Percentiles rank a stretch among this genome's conserved stretches.
phyloP scores from a whole-genome alignment of 176 grass and related monocot species.

The Eleusine indica region DNA sequence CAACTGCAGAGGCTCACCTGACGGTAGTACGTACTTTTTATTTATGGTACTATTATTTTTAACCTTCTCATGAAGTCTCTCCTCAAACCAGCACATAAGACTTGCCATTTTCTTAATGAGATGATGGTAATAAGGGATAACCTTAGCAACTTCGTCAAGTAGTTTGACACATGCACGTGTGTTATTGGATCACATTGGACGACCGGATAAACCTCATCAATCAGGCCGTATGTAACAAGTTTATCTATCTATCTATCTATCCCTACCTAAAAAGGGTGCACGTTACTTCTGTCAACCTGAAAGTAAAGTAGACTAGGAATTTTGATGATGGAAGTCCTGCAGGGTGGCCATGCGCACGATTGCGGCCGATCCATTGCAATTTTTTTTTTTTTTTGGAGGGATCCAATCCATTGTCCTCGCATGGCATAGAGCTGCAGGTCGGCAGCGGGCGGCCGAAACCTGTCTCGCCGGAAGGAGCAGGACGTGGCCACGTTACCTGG shows the following conservation, averaged over 20 bases:
- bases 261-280: background rate
- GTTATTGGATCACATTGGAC: background rate
- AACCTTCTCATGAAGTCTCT: background rate
- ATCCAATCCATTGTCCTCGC: too few relatives aligned
- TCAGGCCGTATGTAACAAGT: background rate
- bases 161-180: background rate
- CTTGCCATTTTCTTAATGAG: too few relatives aligned
- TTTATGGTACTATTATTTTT: too few relatives aligned
- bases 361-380: too few relatives aligned
- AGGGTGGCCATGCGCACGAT: too few relatives aligned
- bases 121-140: too few relatives aligned
- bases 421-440: background rate
- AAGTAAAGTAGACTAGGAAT: too few relatives aligned
- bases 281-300: background rate
- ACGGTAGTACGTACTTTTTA: too few relatives aligned
- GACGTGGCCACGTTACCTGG: constrained; percentile 28
- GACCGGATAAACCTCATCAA: background rate
- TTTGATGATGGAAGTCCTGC: too few relatives aligned
- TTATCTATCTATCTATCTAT: background rate
- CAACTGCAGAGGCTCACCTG: background rate
- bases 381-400: too few relatives aligned
- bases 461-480: background rate
- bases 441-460: background rate
- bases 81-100: background rate
- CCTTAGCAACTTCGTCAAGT: too few relatives aligned